Evolutionary conservation across 1,284 basidiomycete species (phyloP).

Genomic region (Thecaphora thlaspeos): DNA sequence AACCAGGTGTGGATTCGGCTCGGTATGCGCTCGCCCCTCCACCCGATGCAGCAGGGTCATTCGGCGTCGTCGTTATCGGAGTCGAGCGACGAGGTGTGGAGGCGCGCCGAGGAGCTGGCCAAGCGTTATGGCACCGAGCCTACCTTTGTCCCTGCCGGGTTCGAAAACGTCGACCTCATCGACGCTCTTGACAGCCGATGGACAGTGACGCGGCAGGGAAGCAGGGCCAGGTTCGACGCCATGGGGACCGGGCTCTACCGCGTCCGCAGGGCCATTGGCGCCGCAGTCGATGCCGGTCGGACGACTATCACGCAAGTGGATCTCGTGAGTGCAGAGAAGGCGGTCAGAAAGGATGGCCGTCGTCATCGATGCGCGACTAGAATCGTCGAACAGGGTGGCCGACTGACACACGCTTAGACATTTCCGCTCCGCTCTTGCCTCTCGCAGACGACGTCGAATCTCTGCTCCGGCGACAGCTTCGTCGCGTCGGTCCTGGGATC

Average conservation of each 20-base stretch:
- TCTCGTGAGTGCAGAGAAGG: conserved; percentile 1
- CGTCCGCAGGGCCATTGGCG: conserved; percentile 18
- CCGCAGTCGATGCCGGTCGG: conserved; percentile 3
- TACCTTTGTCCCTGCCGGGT: conserved; percentile 25
- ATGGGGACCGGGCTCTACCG: conserved; percentile 33
- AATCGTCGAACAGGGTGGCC: too few relatives aligned
- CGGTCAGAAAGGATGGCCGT: too few relatives aligned
- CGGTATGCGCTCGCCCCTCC: conserved; percentile 21
- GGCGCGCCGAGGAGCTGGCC: conserved; percentile 25
- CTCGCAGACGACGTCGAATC: conserved; percentile 18
- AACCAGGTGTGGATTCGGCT: conserved; percentile 25
- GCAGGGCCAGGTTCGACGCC: conserved; percentile 32
- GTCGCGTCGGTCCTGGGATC: conserved; percentile 31
- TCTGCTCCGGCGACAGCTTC: conserved; percentile 45
- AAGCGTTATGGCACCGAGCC: conserved; percentile 28
- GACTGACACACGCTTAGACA: too few relatives aligned
- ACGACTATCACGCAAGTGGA: conserved; percentile 45
- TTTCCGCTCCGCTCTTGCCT: too few relatives aligned
- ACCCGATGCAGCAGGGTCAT: conserved; percentile 22
- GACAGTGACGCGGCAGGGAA: conserved; percentile 31
- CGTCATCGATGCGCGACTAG: too few relatives aligned
- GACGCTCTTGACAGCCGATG: conserved; percentile 20
- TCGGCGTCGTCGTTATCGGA: conserved; percentile 12
- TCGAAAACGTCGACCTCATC: conserved; percentile 32
- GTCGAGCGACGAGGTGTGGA: too few relatives aligned